phyloP scores from a whole-genome alignment of 2,329 filamentous ascomycete genomes.

The Penicillium olsonii region DNA sequence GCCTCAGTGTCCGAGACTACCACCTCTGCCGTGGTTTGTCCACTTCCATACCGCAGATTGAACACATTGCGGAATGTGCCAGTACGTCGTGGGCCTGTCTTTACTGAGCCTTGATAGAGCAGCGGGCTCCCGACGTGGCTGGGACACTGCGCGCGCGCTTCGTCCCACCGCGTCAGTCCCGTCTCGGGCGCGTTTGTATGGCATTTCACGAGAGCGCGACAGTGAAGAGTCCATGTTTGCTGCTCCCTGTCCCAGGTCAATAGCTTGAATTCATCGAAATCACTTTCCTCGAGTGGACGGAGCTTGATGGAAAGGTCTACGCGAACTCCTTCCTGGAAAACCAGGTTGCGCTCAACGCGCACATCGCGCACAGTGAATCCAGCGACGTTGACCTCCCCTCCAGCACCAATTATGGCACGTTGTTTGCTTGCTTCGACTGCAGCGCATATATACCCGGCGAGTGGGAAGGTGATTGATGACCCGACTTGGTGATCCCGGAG shows the following conservation, averaged over 20 bases:
- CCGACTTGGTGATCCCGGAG: conserved; percentile 36
- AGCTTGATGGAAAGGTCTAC: background rate
- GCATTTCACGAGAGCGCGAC: background rate
- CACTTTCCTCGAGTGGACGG: background rate
- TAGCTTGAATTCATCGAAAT: background rate
- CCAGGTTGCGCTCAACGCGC: background rate
- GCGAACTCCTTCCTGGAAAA: background rate
- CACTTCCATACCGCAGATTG: background rate
- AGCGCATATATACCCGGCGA: conserved; percentile 24
- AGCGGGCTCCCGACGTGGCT: conserved; percentile 44
- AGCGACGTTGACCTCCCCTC: background rate
- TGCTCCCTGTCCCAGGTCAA: background rate
- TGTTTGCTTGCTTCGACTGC: conserved; percentile 4
- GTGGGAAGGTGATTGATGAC: conserved; percentile 22
- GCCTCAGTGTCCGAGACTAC: conserved; percentile 48
- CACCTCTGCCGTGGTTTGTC: background rate
- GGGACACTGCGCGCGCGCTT: conserved; percentile 52
- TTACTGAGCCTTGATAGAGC: background rate
- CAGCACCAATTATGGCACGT: background rate
- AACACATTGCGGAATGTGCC: background rate
- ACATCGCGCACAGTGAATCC: background rate
- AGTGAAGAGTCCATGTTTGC: background rate
- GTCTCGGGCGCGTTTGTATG: conserved; percentile 3
- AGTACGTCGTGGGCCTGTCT: background rate
- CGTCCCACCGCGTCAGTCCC: conserved; percentile 28